phyloP scores from a whole-genome alignment of 495 filamentous ascomycete species.

The Lasiosphaeria hispida region DNA sequence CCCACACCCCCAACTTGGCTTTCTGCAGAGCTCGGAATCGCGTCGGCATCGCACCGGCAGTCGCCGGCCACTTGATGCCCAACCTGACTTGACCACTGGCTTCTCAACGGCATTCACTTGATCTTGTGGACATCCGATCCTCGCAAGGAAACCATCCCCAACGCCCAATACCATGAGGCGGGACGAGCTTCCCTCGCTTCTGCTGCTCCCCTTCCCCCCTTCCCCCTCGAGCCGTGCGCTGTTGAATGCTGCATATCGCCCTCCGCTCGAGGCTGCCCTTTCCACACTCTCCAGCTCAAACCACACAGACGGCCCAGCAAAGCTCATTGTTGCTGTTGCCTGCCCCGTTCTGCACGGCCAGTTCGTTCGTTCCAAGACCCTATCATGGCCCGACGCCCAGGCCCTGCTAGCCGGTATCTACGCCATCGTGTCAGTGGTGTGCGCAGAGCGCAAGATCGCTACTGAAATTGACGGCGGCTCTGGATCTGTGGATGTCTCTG shows the following conservation, averaged over 20 bases:
- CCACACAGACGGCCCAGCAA: slow-evolving; percentile 34
- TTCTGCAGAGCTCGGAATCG: too few relatives aligned
- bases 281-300: slow-evolving; percentile 47
- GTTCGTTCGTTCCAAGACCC: slow-evolving; percentile 46
- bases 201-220: slow-evolving; percentile 58
- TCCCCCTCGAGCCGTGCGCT: slow-evolving; percentile 41
- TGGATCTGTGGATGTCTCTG: slow-evolving; percentile 72
- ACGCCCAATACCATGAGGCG: slow-evolving; percentile 12
- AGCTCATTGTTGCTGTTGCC: slow-evolving; percentile 54
- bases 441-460: slow-evolving; percentile 56
- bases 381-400: slow-evolving; percentile 62
- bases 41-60: too few relatives aligned
- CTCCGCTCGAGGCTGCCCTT: slow-evolving; percentile 48
- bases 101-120: too few relatives aligned
- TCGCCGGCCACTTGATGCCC: too few relatives aligned
- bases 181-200: slow-evolving; percentile 45
- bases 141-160: too few relatives aligned
- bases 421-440: slow-evolving; percentile 67
- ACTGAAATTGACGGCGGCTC: slow-evolving; percentile 59
- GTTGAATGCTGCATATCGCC: slow-evolving; percentile 56
- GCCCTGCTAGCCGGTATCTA: slow-evolving; percentile 73
- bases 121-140: too few relatives aligned
- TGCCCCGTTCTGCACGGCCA: slow-evolving; percentile 50
- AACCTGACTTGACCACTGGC: too few relatives aligned
- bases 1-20: too few relatives aligned